phyloP scores from a whole-genome alignment of 2,329 filamentous ascomycete genomes.

The Emmonsia crescens region DNA sequence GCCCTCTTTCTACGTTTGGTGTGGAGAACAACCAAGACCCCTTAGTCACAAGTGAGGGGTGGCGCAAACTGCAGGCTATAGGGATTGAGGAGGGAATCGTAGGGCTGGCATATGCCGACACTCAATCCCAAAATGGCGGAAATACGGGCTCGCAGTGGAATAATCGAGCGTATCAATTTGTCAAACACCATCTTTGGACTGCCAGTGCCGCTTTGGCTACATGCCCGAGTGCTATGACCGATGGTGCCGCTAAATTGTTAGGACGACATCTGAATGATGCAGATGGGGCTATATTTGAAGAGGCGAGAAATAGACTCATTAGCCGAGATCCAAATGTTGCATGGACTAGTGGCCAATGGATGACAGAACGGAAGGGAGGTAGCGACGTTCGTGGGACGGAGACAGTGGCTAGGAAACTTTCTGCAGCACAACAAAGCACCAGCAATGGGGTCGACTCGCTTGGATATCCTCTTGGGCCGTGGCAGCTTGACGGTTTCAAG shows the following conservation, averaged over 20 bases:
- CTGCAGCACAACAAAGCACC: slow-evolving; percentile 18
- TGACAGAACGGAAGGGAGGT: slow-evolving; percentile 60
- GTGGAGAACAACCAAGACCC: slow-evolving; percentile 18
- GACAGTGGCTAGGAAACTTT: slow-evolving; percentile 43
- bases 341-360: slow-evolving; percentile 69
- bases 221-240: slow-evolving; percentile 21
- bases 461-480: slow-evolving; percentile 42
- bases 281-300: slow-evolving; percentile 14
- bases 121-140: background rate
- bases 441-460: slow-evolving; percentile 19
- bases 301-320: slow-evolving; percentile 30
- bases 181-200: slow-evolving; percentile 17
- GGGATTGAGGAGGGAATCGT: slow-evolving; percentile 20
- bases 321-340: slow-evolving; percentile 36
- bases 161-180: slow-evolving; percentile 16
- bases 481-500: slow-evolving; percentile 55
- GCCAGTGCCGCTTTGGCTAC: slow-evolving; percentile 19
- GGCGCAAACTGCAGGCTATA: slow-evolving; percentile 17
- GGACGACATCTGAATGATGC: slow-evolving; percentile 15
- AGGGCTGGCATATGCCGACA: slow-evolving; percentile 14
- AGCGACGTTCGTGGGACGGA: slow-evolving; percentile 60
- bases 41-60: slow-evolving; percentile 19
- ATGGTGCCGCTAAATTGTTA: slow-evolving; percentile 19
- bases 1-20: slow-evolving; percentile 17
- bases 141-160: slow-evolving; percentile 11